Conservation (phyloP, 2,329 filamentous ascomycete species). For the Harringtonia aguacate region DNA sequence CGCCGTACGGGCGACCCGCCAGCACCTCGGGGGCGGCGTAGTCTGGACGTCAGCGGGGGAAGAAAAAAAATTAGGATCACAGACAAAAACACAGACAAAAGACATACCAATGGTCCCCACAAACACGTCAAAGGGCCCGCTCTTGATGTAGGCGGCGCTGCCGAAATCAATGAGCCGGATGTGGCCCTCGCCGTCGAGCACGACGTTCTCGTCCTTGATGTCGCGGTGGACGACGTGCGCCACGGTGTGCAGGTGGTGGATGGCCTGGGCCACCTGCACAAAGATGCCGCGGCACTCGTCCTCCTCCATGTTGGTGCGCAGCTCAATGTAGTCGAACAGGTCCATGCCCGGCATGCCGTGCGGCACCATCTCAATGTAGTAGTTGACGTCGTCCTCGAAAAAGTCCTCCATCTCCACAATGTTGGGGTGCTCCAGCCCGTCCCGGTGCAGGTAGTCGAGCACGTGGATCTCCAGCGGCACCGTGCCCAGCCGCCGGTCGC, state of each 20-base stretch:
- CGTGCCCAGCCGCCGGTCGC: conserved; percentile 83
- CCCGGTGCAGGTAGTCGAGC: conserved; percentile 78
- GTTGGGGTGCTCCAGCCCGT: conserved; percentile 55
- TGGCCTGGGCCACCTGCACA: conserved; percentile 77
- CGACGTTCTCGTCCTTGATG: conserved; percentile 98
- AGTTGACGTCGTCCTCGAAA: conserved; percentile 76
- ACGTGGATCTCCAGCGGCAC: conserved; percentile 97
- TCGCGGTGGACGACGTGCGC: conserved; percentile 91
- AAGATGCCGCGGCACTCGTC: conserved; percentile 91
- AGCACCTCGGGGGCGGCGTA: conserved; percentile 98
- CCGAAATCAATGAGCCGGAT: conserved; percentile 99
- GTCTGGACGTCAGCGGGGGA: conserved; percentile 41
- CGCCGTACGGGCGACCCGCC: conserved; percentile 80
- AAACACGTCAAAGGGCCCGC: conserved; percentile 96
- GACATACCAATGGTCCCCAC: conserved; percentile 90
- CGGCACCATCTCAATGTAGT: conserved; percentile 97
- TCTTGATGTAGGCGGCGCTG: conserved; percentile 96
- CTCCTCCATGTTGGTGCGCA: conserved; percentile 94
- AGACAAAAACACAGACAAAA: neutral
- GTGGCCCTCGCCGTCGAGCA: conserved; percentile 86
- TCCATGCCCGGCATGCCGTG: conserved; percentile 97
- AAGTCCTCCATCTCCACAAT: conserved; percentile 66
- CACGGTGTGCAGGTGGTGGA: conserved; percentile 85
- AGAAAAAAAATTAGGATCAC: neutral
- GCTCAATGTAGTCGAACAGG: conserved; percentile 96